Evolutionary conservation across 2,329 filamentous ascomycete species (phyloP).

Genomic region (Xylariaceae sp.): DNA sequence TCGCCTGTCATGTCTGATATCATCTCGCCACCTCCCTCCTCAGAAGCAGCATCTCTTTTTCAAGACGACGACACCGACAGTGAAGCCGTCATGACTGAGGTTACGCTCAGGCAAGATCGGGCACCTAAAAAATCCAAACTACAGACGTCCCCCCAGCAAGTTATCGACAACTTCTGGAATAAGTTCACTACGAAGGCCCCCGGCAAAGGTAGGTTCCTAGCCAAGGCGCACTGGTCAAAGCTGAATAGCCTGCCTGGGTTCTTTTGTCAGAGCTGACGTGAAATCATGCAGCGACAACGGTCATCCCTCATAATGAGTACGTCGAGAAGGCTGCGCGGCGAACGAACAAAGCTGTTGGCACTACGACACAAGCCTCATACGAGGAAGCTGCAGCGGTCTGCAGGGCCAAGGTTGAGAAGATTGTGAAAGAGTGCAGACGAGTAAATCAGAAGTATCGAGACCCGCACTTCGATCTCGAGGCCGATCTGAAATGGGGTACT

Average conservation of each 20-base stretch:
- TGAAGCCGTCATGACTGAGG: not conserved
- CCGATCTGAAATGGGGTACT: conserved; percentile 60
- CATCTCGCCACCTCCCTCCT: too few relatives aligned
- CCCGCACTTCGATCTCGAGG: conserved; percentile 80
- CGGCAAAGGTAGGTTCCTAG: conserved; percentile 51
- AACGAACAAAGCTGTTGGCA: conserved; percentile 47
- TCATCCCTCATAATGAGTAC: conserved; percentile 66
- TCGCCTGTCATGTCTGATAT: too few relatives aligned
- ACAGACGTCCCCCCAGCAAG: conserved; percentile 63
- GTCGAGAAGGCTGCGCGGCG: conserved; percentile 55
- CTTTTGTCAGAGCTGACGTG: too few relatives aligned
- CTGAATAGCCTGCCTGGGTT: not conserved
- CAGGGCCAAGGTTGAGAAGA: conserved; percentile 57
- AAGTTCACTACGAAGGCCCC: conserved; percentile 67
- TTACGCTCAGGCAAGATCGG: too few relatives aligned
- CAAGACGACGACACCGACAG: not conserved
- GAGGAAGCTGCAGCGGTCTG: conserved; percentile 69
- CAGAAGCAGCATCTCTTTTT: too few relatives aligned
- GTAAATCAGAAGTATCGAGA: conserved; percentile 85
- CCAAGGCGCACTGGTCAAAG: too few relatives aligned
- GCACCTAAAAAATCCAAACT: conserved; percentile 33
- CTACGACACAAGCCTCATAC: conserved; percentile 61
- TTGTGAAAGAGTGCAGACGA: conserved; percentile 62
- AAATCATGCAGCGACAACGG: conserved; percentile 51
- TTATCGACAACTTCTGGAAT: conserved; percentile 69